These are phyloP conservation scores for Claviceps spartinae DNA, from an alignment of 2,329 filamentous ascomycete genomes.

Conservation along the genomic window DNA sequence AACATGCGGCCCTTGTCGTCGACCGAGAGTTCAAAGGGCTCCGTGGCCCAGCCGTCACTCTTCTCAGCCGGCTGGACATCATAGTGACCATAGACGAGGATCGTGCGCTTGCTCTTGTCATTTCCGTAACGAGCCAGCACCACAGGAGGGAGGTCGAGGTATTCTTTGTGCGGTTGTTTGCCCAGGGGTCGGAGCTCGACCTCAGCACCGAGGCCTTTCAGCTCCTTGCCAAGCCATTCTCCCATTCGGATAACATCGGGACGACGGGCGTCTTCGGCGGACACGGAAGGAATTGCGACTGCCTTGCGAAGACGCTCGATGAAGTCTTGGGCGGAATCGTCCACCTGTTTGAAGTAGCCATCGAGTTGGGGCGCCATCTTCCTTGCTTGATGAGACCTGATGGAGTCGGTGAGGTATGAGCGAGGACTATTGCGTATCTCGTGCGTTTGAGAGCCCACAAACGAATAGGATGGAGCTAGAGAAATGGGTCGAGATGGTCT, in stretches of 20 bases:
- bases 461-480: conserved; percentile 11
- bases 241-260: conserved; percentile 95
- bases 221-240: conserved; percentile 72
- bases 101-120: conserved; percentile 85
- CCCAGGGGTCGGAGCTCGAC: conserved; percentile 80
- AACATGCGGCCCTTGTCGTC: conserved; percentile 93
- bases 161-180: conserved; percentile 81
- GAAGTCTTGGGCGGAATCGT: conserved; percentile 64
- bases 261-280: conserved; percentile 76
- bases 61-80: conserved; percentile 92
- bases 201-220: conserved; percentile 69
- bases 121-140: conserved; percentile 85
- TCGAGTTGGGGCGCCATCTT: conserved; percentile 88
- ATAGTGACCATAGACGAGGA: conserved; percentile 96
- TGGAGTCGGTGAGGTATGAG: conserved; percentile 38
- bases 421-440: conserved; percentile 13
- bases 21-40: conserved; percentile 79
- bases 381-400: conserved; percentile 46
- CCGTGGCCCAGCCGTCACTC: conserved; percentile 89
- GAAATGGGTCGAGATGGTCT: conserved; percentile 12
- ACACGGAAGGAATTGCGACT: conserved; percentile 92
- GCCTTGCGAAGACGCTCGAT: conserved; percentile 83
- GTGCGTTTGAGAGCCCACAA: conserved; percentile 3
- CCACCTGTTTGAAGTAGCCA: conserved; percentile 85
- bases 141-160: conserved; percentile 84